These are phyloP conservation scores for Sugiyamaella castrensis DNA, from an alignment of 1,139 yeast species.

Conservation along the genomic window DNA sequence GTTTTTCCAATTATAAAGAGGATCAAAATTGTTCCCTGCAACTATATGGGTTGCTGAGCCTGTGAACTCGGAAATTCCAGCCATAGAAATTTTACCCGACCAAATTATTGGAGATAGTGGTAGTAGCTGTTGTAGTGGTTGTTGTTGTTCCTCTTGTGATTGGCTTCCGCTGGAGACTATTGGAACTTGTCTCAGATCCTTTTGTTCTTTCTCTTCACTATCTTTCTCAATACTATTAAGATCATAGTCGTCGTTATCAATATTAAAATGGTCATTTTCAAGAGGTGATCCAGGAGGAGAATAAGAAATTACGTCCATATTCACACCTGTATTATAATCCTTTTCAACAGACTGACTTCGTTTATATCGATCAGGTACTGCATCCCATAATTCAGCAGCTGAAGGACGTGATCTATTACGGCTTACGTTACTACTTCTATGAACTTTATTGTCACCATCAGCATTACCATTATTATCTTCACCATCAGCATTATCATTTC, in stretches of 20 bases:
- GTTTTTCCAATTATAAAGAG: slow-evolving; percentile 30
- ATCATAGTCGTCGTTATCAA: slow-evolving; percentile 33
- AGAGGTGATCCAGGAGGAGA: slow-evolving; percentile 28
- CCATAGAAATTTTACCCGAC: slow-evolving; percentile 56
- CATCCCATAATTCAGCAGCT: slow-evolving; percentile 1
- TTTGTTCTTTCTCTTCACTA: slow-evolving; percentile 16
- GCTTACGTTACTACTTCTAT: neutral
- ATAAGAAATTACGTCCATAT: slow-evolving; percentile 24
- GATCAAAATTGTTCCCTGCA: slow-evolving; percentile 35
- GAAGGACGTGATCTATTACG: slow-evolving; percentile 3
- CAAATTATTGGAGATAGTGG: slow-evolving; percentile 39
- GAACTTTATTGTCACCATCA: neutral
- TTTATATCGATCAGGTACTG: neutral
- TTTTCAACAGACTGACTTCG: slow-evolving; percentile 10
- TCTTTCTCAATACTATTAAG: slow-evolving; percentile 38
- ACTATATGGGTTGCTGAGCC: slow-evolving; percentile 47
- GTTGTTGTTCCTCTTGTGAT: neutral
- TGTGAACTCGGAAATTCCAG: slow-evolving; percentile 51
- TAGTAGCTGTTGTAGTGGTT: neutral
- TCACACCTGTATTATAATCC: slow-evolving; percentile 13
- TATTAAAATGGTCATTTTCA: slow-evolving; percentile 12
- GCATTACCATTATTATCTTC: neutral
- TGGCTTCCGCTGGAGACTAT: slow-evolving; percentile 1
- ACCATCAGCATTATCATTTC: neutral
- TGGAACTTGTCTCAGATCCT: neutral